Evolutionary conservation across 2,329 filamentous ascomycete species (phyloP).

Genomic region (Hypoxylon sp.): DNA sequence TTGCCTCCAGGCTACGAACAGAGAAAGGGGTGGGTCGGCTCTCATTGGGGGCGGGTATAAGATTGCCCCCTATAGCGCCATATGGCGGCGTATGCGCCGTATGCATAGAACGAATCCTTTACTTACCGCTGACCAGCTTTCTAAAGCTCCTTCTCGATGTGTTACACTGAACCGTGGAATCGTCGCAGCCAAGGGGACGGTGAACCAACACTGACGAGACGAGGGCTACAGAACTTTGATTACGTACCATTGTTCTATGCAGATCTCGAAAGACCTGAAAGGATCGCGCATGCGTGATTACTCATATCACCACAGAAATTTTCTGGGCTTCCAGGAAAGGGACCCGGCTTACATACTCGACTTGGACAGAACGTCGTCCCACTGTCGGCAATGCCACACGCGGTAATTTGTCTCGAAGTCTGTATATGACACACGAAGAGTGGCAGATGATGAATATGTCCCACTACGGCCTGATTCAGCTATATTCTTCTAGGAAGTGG

Average conservation of each 20-base stretch:
- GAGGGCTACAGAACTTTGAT: constrained; percentile 14
- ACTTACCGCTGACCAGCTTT: constrained; percentile 6
- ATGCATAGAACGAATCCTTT: constrained; percentile 8
- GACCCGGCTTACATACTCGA: neutral
- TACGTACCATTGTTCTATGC: constrained; percentile 26
- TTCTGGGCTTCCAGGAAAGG: constrained; percentile 5
- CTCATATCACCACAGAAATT: constrained; percentile 17
- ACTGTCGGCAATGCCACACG: constrained; percentile 3
- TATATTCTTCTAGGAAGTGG: neutral
- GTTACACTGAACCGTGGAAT: constrained; percentile 30
- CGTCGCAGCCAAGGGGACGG: constrained; percentile 6
- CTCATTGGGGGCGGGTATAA: constrained; percentile 13
- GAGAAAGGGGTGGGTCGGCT: constrained; percentile 2
- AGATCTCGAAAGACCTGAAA: constrained; percentile 21
- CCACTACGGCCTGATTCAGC: neutral
- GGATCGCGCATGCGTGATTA: constrained; percentile 32
- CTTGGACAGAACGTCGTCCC: neutral
- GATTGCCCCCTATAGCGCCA: constrained; percentile 14
- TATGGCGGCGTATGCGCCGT: constrained; percentile 4
- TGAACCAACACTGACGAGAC: constrained; percentile 18
- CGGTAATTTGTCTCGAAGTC: constrained; percentile 15
- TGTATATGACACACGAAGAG: constrained; percentile 24
- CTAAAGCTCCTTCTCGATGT: constrained; percentile 26
- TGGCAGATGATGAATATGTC: constrained; percentile 10
- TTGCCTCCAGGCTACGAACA: constrained; percentile 6